Evolutionary conservation across 768 basidiomycete species (phyloP).

Genomic region (Russula abietina): DNA sequence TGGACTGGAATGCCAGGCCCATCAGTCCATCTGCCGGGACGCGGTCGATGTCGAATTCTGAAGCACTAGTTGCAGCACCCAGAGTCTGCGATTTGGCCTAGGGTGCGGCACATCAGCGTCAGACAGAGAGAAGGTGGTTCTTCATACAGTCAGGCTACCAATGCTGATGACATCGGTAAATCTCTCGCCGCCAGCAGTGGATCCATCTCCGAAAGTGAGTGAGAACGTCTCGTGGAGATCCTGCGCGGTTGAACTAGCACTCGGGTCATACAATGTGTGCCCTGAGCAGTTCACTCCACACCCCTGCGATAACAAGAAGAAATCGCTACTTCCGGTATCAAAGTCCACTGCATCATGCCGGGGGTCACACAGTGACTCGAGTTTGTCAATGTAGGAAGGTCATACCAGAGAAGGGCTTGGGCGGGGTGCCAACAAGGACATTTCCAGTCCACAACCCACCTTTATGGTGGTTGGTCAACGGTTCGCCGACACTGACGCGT

Average conservation of each 20-base stretch:
- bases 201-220: slow-evolving; percentile 38
- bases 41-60: no score
- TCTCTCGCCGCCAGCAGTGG: slow-evolving; percentile 35
- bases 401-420: slow-evolving; percentile 3
- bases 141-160: slow-evolving; percentile 28
- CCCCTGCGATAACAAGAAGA: slow-evolving; percentile 32
- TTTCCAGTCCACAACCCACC: not conserved
- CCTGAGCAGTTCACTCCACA: slow-evolving; percentile 32
- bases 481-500: no score
- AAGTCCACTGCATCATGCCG: slow-evolving; percentile 32
- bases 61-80: not conserved
- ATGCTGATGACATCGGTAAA: slow-evolving; percentile 41
- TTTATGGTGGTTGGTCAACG: not conserved
- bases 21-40: not conserved
- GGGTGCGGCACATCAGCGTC: no score
- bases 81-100: not conserved
- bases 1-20: not conserved
- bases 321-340: slow-evolving; percentile 34
- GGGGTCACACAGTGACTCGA: slow-evolving; percentile 35
- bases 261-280: slow-evolving; percentile 1
- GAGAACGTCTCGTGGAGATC: slow-evolving; percentile 29
- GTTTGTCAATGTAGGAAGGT: no score
- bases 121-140: no score
- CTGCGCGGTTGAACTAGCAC: slow-evolving; percentile 21
- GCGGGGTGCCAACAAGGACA: slow-evolving; percentile 12